Conservation (phyloP, 257 asterid species). For the Solanum rostratum region DNA sequence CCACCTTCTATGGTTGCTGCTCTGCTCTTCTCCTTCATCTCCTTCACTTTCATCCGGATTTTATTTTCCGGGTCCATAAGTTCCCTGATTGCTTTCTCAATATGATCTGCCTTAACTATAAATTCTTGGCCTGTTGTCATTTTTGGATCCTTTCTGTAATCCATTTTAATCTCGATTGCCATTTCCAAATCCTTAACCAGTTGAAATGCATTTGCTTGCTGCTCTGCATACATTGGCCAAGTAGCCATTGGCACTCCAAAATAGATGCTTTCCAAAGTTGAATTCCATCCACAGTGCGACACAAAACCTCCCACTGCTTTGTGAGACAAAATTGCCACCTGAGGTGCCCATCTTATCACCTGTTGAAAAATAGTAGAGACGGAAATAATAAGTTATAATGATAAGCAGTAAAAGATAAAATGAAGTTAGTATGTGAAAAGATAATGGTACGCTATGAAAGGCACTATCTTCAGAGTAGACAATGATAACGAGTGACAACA, state of each 20-base stretch:
- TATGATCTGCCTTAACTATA: background rate
- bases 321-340: conserved; percentile 14
- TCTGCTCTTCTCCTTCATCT: conserved; percentile 1
- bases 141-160: background rate
- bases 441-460: background rate
- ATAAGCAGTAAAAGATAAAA: background rate
- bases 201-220: conserved; percentile 3
- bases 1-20: conserved; percentile 2
- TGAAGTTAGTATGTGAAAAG: background rate
- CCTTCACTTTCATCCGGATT: background rate
- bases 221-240: conserved; percentile 10
- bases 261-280: conserved; percentile 14
- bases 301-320: conserved; percentile 25
- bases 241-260: conserved; percentile 19
- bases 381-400: background rate
- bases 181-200: conserved; percentile 4
- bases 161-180: conserved; percentile 6
- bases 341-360: conserved; percentile 27
- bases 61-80: conserved; percentile 1
- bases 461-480: background rate
- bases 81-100: background rate
- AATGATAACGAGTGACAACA: too few species aligned
- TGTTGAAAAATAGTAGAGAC: background rate
- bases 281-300: conserved; percentile 30
- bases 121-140: background rate